Conservation (phyloP, 2,329 filamentous ascomycete species). For the Westerdykella aurantiaca region DNA sequence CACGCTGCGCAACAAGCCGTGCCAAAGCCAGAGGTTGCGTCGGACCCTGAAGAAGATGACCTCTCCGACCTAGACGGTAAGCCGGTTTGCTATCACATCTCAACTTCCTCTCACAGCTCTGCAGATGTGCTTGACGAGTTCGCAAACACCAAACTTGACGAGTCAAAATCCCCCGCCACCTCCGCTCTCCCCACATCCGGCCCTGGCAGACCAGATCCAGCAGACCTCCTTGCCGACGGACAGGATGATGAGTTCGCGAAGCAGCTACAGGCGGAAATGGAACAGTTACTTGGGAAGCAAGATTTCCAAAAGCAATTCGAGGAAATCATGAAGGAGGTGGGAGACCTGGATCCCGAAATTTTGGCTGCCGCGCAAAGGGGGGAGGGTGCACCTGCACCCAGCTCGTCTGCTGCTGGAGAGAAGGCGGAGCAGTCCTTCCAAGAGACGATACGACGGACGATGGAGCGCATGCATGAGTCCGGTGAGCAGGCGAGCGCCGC, state of each 20-base stretch:
- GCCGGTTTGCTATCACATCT: conserved; percentile 10
- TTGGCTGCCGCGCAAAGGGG: conserved; percentile 19
- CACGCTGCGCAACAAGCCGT: conserved; percentile 9
- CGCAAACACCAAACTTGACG: conserved; percentile 56
- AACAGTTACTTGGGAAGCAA: conserved; percentile 65
- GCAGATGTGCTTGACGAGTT: conserved; percentile 92
- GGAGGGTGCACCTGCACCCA: conserved; percentile 25
- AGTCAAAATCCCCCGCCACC: conserved; percentile 35
- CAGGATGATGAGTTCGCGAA: conserved; percentile 74
- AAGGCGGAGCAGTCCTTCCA: conserved; percentile 68
- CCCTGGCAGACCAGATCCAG: conserved; percentile 35
- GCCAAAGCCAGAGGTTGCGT: conserved; percentile 43
- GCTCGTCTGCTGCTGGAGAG: conserved; percentile 17
- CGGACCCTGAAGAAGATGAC: conserved; percentile 90
- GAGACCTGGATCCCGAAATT: conserved; percentile 31
- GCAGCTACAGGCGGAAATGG: conserved; percentile 87
- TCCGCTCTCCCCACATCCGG: conserved; percentile 35
- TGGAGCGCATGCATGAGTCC: conserved; percentile 92
- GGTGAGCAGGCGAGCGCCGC: conserved; percentile 76
- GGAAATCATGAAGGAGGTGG: conserved; percentile 66
- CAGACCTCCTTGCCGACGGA: conserved; percentile 24
- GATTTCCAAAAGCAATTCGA: conserved; percentile 78
- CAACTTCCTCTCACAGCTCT: conserved; percentile 6
- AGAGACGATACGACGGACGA: conserved; percentile 86
- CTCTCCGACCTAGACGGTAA: conserved; percentile 85